phyloP scores from a whole-genome alignment of 192 early-diverging fungal genomes.

The Chytriomyces sp. region DNA sequence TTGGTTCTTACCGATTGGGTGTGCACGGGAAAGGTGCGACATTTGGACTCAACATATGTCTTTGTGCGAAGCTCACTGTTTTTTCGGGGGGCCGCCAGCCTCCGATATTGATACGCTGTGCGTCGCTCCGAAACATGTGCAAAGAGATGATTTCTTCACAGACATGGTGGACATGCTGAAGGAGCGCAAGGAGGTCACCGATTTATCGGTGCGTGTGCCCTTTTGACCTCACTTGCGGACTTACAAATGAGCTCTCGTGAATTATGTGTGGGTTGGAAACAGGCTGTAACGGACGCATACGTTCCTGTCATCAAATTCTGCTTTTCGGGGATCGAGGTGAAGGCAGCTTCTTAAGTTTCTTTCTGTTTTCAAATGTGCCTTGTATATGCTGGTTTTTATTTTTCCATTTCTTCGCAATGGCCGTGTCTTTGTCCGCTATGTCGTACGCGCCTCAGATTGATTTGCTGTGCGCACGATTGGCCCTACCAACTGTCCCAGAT shows the following conservation, averaged over 20 bases:
- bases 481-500: slow-evolving; percentile 77
- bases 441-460: slow-evolving; percentile 70
- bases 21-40: slow-evolving; percentile 84
- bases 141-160: slow-evolving; percentile 90
- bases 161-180: slow-evolving; percentile 87
- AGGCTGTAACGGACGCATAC: slow-evolving; percentile 85
- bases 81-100: slow-evolving; percentile 46
- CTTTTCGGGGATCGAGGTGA: slow-evolving; percentile 87
- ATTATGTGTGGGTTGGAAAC: background rate
- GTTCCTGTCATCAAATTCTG: slow-evolving; percentile 96
- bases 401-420: too few species aligned
- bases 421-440: background rate
- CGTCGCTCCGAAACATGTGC: slow-evolving; percentile 88
- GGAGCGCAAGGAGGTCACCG: slow-evolving; percentile 80
- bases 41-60: background rate
- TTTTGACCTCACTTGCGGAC: background rate
- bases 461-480: slow-evolving; percentile 87
- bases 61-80: background rate
- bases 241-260: too few species aligned
- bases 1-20: slow-evolving; percentile 94
- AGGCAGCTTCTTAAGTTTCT: slow-evolving; percentile 16
- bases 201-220: slow-evolving; percentile 67
- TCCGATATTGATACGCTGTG: slow-evolving; percentile 99
- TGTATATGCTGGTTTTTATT: too few species aligned
- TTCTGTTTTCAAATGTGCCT: too few species aligned